Evolutionary conservation across 2,329 filamentous ascomycete species (phyloP), one percentile per base, ranked within the genome.

Genomic region (Sporothrix euskadiensis): DNA sequence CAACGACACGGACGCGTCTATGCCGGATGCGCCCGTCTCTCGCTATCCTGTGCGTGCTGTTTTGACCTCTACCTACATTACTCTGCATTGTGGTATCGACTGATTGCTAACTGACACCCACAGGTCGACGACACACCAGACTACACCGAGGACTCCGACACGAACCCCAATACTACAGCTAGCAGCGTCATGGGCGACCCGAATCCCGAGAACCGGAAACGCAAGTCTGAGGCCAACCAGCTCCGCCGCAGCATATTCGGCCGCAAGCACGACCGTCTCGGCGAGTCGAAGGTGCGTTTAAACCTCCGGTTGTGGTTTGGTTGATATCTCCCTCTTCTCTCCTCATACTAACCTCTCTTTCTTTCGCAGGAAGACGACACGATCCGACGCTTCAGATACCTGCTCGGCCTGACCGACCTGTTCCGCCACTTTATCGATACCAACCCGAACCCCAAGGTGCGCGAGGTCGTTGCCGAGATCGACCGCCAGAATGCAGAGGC

Each of bases 391-490:
- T 99, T 99, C 81, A 91, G 94, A 76, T 99, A 99, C 81, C 88
- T 99, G 1, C 88, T 99, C 16, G 97, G 97, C 35, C 86, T 99
- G 71, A 99, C 96, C 19, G 96, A 99, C 79, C 87, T 99, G 26
- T 99, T 99, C 85, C 94, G 97, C 76, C 96, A 99, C 83, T 99
- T 99, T 82, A 99, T 99, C 83, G 94, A 98, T 80, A 94, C 94
- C 9, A 99, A 98, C 80, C 95, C 94, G 5, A 94, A 99, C 80
- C 95, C 96, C 19, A 93, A 93, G 78, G 96, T 98, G 79, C 93
- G 95, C 78, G 93, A 97, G 74, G 94, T 98, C 78, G 96, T 98
- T 88, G 88, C 89, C 69, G 93, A 98, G 82, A 98, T 98, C 79
- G 96, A 99, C 82, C 91, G 93, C 65, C 94, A 97, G 81, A 97